phyloP scores from a whole-genome alignment of 371 early-diverging fungal species.

The Mortierella sp. region DNA sequence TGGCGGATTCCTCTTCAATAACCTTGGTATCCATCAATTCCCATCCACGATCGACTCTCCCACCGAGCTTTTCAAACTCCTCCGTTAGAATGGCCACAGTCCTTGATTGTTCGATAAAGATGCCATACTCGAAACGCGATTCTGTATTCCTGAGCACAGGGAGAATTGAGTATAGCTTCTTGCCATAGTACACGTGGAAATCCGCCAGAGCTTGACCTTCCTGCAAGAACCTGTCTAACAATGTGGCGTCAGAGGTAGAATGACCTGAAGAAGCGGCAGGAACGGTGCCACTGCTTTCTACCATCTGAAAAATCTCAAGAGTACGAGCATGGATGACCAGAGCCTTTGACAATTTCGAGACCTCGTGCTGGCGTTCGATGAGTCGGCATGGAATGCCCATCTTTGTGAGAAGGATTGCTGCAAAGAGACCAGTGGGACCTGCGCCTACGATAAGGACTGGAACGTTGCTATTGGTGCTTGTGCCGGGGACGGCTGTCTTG shows the following conservation, averaged over 20 bases:
- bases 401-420: constrained; percentile 26
- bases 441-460: constrained; percentile 52
- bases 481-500: not conserved
- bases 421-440: constrained; percentile 42
- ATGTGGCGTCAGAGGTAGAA: too few relatives aligned
- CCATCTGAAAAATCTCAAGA: constrained; percentile 31
- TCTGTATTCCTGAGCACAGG: constrained; percentile 2
- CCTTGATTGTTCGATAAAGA: constrained; percentile 29
- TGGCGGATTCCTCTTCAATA: constrained; percentile 1
- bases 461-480: constrained; percentile 9
- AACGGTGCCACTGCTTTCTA: constrained; percentile 1
- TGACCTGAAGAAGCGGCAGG: not conserved
- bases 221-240: constrained; percentile 14
- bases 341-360: constrained; percentile 31
- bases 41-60: constrained; percentile 44
- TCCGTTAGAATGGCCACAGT: constrained; percentile 21
- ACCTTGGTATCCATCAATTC: constrained; percentile 46
- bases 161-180: not conserved
- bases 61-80: constrained; percentile 15
- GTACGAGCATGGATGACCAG: constrained; percentile 34
- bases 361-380: constrained; percentile 28
- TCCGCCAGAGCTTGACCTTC: not conserved
- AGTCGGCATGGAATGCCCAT: constrained; percentile 27
- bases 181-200: constrained; percentile 13
- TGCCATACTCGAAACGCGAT: constrained; percentile 18